Base-by-base conservation (phyloP, 164 flowering plant species). In the Sedum album region DNA sequence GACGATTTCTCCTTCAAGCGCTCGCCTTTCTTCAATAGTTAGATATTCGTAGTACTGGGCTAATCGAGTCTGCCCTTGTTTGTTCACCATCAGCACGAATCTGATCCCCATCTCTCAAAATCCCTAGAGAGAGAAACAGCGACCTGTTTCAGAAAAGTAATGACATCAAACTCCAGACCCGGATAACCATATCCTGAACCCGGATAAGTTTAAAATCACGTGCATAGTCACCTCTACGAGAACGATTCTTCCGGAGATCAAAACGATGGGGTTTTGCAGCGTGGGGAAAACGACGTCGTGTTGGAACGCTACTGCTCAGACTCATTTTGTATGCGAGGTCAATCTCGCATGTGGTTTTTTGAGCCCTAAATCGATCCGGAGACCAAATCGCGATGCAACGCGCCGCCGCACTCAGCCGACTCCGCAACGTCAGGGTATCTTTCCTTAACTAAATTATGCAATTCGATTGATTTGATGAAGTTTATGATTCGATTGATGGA, bases 41-140 rank as follows among this genome's bases (percentile, higher is more conserved):
- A 95, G 94, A 79, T 91, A 89, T 60, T 95, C 99, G 77, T 92
- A 95, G 81, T 95, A 95, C 69, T 95, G 99, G 49, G 99, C 99
- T 0, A 95, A 88, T 18, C 99, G 83, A 10, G 99, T 95, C 72
- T 95, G 99, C 7, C 98, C 99, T 78, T 92, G 99, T 78, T 95
- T 95, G 95, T 95, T 95, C 84, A 95, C 99, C 94, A 95, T 78
- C 74, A 95, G 55, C 71, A 95, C 72, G 87, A 95, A 95, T 80
- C 98, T 75, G 82, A 95, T 92, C 78, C 91, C 96, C 93, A 88
- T 80, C 77, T 66, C 31, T 51, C 17, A 14, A 31, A 44, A 70
- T 64, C 39, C n/a, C 6, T 4, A 5, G 67, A 46, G 67, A 62
- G 60, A 63, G 46, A 38, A 9, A 60, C 51, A 31, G n/a, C n/a